These are phyloP conservation scores for Pittosporum tobira DNA, from an alignment of 129 eudicot species.

Conservation along the genomic window DNA sequence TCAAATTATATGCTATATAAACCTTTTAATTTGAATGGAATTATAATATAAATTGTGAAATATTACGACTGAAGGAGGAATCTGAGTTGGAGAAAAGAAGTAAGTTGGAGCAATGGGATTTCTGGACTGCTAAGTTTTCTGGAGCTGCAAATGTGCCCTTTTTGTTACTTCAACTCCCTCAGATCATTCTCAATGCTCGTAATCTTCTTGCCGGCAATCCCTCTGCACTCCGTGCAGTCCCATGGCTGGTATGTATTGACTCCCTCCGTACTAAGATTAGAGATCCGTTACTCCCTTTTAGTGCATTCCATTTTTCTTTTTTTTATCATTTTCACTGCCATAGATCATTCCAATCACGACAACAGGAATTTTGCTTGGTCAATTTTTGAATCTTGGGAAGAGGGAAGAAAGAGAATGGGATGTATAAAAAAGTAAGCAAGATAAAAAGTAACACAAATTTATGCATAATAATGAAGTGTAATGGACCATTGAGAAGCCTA, in stretches of 20 bases:
- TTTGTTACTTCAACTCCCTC: constrained; percentile 85
- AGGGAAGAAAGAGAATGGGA: too few relatives aligned
- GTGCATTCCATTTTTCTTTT: neutral
- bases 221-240: constrained; percentile 79
- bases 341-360: too few relatives aligned
- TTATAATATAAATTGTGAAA: neutral
- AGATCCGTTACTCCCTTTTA: too few relatives aligned
- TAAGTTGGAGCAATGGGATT: constrained; percentile 76
- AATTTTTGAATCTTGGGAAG: too few relatives aligned
- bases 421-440: too few relatives aligned
- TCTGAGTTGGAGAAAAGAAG: constrained; percentile 16
- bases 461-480: too few relatives aligned
- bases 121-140: constrained; percentile 66
- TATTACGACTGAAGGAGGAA: constrained; percentile 7
- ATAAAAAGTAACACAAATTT: too few relatives aligned
- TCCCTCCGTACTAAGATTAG: too few relatives aligned
- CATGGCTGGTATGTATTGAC: constrained; percentile 74
- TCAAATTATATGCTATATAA: neutral
- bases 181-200: constrained; percentile 77
- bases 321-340: too few relatives aligned
- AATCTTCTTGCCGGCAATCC: constrained; percentile 79
- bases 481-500: too few relatives aligned
- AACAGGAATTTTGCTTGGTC: too few relatives aligned
- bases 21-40: too few relatives aligned
- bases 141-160: constrained; percentile 89